Evolutionary conservation across 73 alveolate species (phyloP).

Genomic region (Blepharisma japonicum): DNA sequence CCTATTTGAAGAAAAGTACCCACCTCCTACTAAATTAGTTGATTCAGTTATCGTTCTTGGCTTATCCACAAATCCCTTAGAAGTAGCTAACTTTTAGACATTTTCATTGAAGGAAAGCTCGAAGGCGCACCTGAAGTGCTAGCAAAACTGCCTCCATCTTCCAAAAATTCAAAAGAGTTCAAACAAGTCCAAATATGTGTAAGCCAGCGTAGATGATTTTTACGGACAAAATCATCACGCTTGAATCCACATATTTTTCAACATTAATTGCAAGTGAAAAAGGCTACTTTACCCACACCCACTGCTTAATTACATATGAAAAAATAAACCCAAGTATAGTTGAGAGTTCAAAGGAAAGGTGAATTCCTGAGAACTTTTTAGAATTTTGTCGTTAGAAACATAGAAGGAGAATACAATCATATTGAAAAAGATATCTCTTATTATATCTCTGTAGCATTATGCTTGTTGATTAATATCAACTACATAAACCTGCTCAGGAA

Average conservation of each 20-base stretch:
- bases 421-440: not conserved
- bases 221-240: not conserved
- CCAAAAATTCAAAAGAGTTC: not conserved
- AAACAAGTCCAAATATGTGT: not conserved
- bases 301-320: conserved; percentile 19
- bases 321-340: conserved; percentile 2
- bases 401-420: not conserved
- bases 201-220: not conserved
- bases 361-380: not conserved
- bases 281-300: conserved; percentile 4
- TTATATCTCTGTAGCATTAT: not conserved
- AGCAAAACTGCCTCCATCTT: not conserved
- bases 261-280: not conserved
- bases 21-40: not conserved
- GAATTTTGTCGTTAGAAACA: not conserved
- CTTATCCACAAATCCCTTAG: not conserved
- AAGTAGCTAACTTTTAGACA: not conserved
- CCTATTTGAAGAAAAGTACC: not conserved
- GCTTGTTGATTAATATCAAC: not conserved
- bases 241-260: not conserved
- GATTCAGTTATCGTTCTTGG: not conserved
- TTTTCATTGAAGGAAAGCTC: not conserved
- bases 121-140: not conserved
- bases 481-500: not conserved
- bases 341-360: not conserved